Conservation (phyloP, 2,329 filamentous ascomycete genomes). For the Botrytis paeoniae region DNA sequence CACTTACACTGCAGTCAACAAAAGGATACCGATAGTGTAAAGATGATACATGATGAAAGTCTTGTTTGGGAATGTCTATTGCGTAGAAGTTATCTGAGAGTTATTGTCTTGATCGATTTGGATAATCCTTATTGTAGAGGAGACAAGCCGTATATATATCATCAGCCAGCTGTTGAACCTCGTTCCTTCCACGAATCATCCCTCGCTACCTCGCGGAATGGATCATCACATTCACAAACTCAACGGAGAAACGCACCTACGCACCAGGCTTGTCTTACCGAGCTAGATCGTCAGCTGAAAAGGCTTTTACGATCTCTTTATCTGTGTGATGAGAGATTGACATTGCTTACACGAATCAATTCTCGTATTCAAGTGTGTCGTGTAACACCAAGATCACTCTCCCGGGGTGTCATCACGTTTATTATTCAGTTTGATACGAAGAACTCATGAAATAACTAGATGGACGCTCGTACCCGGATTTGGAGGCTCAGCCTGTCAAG, state of each 20-base stretch:
- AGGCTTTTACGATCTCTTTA: background rate
- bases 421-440: background rate
- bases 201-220: constrained; percentile 8
- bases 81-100: background rate
- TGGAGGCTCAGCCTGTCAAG: background rate
- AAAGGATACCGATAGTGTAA: background rate
- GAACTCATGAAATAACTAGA: background rate
- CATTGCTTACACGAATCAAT: background rate
- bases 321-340: constrained; percentile 1
- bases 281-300: background rate
- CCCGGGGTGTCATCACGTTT: background rate
- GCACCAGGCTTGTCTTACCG: background rate
- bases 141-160: background rate
- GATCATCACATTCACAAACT: constrained; percentile 8
- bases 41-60: constrained; percentile 13
- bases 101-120: background rate
- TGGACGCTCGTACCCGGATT: background rate
- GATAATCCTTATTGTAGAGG: background rate
- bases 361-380: constrained; percentile 8
- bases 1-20: constrained; percentile 11
- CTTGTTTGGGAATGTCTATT: background rate
- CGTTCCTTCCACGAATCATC: constrained; percentile 8
- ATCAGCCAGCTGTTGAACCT: background rate
- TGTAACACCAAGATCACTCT: background rate
- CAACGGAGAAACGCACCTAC: background rate